A percentile compares a stretch with the other conserved stretches of the same genome.
Evolutionary conservation across 2,329 filamentous ascomycete genomes (phyloP).

Genomic region (Calonectria pseudoreteaudii): DNA sequence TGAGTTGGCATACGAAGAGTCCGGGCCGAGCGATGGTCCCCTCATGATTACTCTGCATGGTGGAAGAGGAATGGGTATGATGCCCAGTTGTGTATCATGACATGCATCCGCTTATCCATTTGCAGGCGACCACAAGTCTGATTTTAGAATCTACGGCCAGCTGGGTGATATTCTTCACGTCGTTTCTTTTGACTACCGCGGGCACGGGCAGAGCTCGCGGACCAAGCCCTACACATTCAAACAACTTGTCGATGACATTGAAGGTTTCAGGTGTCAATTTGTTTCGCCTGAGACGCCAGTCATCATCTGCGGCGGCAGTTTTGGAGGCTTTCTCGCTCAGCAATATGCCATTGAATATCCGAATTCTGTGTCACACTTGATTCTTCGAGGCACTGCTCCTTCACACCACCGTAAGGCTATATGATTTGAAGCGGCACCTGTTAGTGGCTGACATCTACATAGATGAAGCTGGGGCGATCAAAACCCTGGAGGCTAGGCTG

Average conservation of each 20-base stretch:
- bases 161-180: slow-evolving; percentile 23
- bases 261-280: slow-evolving; percentile 26
- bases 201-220: slow-evolving; percentile 33
- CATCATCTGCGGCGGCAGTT: slow-evolving; percentile 33
- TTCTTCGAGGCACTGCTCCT: slow-evolving; percentile 32
- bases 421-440: neutral
- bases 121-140: slow-evolving; percentile 27
- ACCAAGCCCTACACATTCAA: slow-evolving; percentile 35
- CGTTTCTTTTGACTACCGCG: slow-evolving; percentile 33
- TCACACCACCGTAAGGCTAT: slow-evolving; percentile 31
- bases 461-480: slow-evolving; percentile 36
- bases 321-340: slow-evolving; percentile 34
- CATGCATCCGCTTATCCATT: neutral
- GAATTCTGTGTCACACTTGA: slow-evolving; percentile 19
- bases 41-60: slow-evolving; percentile 36
- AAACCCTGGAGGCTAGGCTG: slow-evolving; percentile 22
- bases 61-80: slow-evolving; percentile 33
- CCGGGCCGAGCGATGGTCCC: slow-evolving; percentile 22
- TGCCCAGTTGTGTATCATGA: neutral
- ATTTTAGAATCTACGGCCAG: slow-evolving; percentile 30
- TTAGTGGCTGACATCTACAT: neutral
- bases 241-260: slow-evolving; percentile 33
- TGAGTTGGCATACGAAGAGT: slow-evolving; percentile 26
- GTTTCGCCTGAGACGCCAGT: slow-evolving; percentile 12
- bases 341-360: slow-evolving; percentile 33